phyloP scores from a whole-genome alignment of 768 basidiomycete genomes.

The Boletales sp. region DNA sequence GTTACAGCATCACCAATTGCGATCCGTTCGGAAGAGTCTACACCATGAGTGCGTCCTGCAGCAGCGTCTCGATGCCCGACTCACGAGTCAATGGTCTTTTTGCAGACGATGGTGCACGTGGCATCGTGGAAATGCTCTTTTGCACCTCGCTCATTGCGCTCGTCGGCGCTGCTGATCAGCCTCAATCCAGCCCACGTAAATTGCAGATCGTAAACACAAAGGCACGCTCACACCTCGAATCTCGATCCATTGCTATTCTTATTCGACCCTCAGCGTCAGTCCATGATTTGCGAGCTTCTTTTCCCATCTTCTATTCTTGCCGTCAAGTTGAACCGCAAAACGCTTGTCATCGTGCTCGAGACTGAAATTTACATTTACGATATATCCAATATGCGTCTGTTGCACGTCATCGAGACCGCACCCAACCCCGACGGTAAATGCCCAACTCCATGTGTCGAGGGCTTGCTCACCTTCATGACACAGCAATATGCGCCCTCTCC shows the following conservation, averaged over 20 bases:
- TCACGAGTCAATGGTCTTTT: not conserved
- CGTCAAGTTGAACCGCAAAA: slow-evolving; percentile 98
- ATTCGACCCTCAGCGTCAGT: slow-evolving; percentile 66
- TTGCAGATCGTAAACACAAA: slow-evolving; percentile 99
- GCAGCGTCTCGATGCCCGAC: not conserved
- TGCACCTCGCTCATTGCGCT: slow-evolving; percentile 97
- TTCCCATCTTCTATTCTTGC: slow-evolving; percentile 95
- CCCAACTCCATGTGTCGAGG: not conserved
- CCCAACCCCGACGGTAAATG: slow-evolving; percentile 86
- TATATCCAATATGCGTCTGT: slow-evolving; percentile 95
- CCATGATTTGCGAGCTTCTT: slow-evolving; percentile 96
- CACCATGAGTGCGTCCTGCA: slow-evolving; percentile 72
- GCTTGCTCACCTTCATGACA: slow-evolving; percentile 2
- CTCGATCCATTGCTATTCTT: slow-evolving; percentile 2
- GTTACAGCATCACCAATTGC: slow-evolving; percentile 96
- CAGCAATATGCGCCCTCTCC: slow-evolving; percentile 92
- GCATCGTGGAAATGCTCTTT: slow-evolving; percentile 99
- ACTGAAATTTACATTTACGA: slow-evolving; percentile 99
- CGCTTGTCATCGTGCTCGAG: slow-evolving; percentile 93
- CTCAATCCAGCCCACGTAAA: slow-evolving; percentile 85
- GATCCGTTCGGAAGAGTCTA: slow-evolving; percentile 97
- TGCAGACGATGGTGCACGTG: slow-evolving; percentile 86
- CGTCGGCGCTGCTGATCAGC: slow-evolving; percentile 93
- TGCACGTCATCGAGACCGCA: slow-evolving; percentile 96
- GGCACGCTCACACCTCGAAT: slow-evolving; percentile 41